These are phyloP conservation scores for Saraca asoca DNA, from an alignment of 331 rosid genomes.

Conservation along the genomic window DNA sequence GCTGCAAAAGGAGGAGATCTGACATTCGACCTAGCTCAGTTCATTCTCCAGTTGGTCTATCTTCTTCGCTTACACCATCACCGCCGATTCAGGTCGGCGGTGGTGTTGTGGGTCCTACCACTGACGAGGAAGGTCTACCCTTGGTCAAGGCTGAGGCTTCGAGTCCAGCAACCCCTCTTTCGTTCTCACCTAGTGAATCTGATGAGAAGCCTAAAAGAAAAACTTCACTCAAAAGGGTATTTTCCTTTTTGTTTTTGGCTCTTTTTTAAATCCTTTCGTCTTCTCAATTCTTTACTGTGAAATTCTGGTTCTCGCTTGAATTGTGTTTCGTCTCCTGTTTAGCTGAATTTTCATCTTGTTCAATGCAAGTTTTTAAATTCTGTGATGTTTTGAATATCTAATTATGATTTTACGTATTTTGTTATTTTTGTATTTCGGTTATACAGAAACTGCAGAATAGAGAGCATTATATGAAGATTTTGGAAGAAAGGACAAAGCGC, in stretches of 20 bases:
- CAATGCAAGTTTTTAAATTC: background rate
- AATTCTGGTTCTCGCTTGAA: too few relatives aligned
- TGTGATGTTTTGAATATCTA: background rate
- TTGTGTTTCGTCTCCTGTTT: background rate
- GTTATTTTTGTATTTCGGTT: background rate
- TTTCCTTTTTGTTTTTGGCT: too few relatives aligned
- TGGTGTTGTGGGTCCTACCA: background rate
- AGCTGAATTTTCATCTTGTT: background rate
- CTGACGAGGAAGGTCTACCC: constrained; percentile 8
- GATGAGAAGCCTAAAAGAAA: constrained; percentile 49
- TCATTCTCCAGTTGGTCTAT: background rate
- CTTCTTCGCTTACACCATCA: background rate
- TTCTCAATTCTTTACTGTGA: background rate
- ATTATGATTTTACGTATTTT: background rate
- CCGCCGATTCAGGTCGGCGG: background rate
- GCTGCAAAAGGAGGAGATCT: constrained; percentile 58
- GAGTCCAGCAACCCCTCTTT: constrained; percentile 67
- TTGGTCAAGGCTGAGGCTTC: constrained; percentile 36
- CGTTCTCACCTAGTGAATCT: constrained; percentile 58
- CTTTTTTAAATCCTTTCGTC: background rate
- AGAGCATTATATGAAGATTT: constrained; percentile 38
- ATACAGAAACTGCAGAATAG: constrained; percentile 38
- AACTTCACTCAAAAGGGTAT: constrained; percentile 48
- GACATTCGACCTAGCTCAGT: background rate
- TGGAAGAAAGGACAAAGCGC: constrained; percentile 34